A percentile compares a stretch with the other conserved stretches of the same genome.
phyloP scores from a whole-genome alignment of 495 filamentous ascomycete genomes.

The Trichoderma reesei region DNA sequence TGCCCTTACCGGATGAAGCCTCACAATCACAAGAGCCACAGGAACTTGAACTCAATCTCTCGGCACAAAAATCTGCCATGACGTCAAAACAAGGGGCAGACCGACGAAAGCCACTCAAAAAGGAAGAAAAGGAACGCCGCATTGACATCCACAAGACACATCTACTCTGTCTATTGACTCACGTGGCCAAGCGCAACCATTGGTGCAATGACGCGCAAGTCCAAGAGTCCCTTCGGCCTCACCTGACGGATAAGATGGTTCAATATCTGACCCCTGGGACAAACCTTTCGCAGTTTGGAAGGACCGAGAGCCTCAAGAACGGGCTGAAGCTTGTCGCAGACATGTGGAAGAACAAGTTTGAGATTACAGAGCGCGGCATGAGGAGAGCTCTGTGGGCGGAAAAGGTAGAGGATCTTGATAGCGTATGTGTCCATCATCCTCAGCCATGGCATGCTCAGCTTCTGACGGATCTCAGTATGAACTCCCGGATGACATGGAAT shows the following conservation, averaged over 20 bases:
- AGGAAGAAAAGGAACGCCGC: constrained; percentile 59
- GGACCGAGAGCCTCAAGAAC: constrained; percentile 62
- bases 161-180: constrained; percentile 67
- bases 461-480: constrained; percentile 33
- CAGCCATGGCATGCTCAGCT: neutral
- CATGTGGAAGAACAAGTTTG: constrained; percentile 58
- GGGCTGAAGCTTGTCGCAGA: constrained; percentile 61
- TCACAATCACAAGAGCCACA: constrained; percentile 17
- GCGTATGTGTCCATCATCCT: constrained; percentile 33
- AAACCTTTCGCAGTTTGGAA: constrained; percentile 56
- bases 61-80: constrained; percentile 31
- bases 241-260: constrained; percentile 51
- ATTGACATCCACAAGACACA: constrained; percentile 80
- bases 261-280: constrained; percentile 54
- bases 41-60: constrained; percentile 49
- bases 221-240: constrained; percentile 49
- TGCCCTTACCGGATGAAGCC: neutral
- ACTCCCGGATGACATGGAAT: constrained; percentile 44
- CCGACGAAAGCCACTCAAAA: constrained; percentile 53
- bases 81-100: constrained; percentile 23
- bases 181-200: constrained; percentile 63
- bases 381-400: constrained; percentile 64
- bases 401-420: constrained; percentile 46
- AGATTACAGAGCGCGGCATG: constrained; percentile 59
- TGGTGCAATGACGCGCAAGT: constrained; percentile 78